Evolutionary conservation across 495 filamentous ascomycete species (phyloP).

Genomic region (Mytilinidion resinicola): DNA sequence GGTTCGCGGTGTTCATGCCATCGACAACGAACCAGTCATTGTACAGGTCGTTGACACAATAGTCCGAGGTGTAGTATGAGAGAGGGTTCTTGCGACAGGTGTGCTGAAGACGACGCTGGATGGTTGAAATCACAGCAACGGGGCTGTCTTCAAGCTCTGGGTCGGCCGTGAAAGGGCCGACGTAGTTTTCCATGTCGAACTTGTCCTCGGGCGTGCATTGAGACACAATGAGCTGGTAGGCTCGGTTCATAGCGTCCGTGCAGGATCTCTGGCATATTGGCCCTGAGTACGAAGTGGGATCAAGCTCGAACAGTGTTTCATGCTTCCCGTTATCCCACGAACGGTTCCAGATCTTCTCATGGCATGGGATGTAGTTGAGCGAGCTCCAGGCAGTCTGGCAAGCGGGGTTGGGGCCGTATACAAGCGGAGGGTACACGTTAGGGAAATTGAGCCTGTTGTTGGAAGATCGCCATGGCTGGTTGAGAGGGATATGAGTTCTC

Average conservation of each 20-base stretch:
- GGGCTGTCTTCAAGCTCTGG: conserved; percentile 11
- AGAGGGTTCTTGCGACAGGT: conserved; percentile 5
- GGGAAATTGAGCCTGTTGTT: conserved; percentile 10
- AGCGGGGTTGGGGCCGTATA: background rate
- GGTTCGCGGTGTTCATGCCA: conserved; percentile 15
- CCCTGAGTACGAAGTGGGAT: background rate
- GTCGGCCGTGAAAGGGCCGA: conserved; percentile 7
- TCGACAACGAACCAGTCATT: conserved; percentile 13
- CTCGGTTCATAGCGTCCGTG: background rate
- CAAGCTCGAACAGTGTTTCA: conserved; percentile 12
- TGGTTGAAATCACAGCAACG: conserved; percentile 4
- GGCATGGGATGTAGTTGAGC: conserved; percentile 1
- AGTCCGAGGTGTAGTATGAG: background rate
- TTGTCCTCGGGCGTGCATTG: conserved; percentile 14
- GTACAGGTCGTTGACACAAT: conserved; percentile 7
- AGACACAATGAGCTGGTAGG: conserved; percentile 10
- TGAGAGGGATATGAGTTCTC: background rate
- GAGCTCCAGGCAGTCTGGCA: conserved; percentile 12
- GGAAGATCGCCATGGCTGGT: background rate
- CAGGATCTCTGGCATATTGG: conserved; percentile 2
- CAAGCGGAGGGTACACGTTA: conserved; percentile 7
- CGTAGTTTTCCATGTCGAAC: conserved; percentile 8
- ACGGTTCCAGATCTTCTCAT: conserved; percentile 21
- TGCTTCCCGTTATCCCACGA: conserved; percentile 19
- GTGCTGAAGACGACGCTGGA: conserved; percentile 4